These are phyloP conservation scores for Venturia aucupariae DNA, from an alignment of 2,329 filamentous ascomycete genomes.

Conservation along the genomic window DNA sequence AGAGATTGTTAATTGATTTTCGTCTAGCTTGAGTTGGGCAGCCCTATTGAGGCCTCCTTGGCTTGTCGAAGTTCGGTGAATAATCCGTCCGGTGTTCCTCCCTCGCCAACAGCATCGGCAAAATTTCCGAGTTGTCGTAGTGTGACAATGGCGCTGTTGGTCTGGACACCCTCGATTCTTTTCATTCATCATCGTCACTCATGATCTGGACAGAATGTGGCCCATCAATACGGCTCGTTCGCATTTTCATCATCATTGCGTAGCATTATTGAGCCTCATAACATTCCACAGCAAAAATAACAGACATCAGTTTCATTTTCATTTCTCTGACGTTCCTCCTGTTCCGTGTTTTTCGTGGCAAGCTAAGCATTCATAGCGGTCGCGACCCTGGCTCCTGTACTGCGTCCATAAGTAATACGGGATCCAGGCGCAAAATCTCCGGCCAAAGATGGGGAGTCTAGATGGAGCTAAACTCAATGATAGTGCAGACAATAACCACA, in stretches of 20 bases:
- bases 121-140: no score
- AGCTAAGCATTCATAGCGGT: slow-evolving; percentile 37
- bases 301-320: slow-evolving; percentile 20
- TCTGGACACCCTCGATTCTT: no score
- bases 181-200: no score
- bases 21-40: no score
- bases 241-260: background rate
- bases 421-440: slow-evolving; percentile 37
- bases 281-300: background rate
- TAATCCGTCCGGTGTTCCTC: no score
- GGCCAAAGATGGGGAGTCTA: slow-evolving; percentile 45
- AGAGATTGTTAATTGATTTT: no score
- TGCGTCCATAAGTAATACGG: slow-evolving; percentile 36
- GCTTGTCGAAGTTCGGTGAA: no score
- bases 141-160: no score
- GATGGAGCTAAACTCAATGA: slow-evolving; percentile 40
- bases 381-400: slow-evolving; percentile 34
- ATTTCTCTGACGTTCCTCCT: slow-evolving; percentile 30
- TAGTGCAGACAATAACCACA: slow-evolving; percentile 41
- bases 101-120: no score
- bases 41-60: no score
- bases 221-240: no score
- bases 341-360: slow-evolving; percentile 29
- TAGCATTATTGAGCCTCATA: background rate
- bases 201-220: no score